Base-by-base conservation (phyloP, 257 asterid genomes). In the Ajuga chamaepitys region DNA sequence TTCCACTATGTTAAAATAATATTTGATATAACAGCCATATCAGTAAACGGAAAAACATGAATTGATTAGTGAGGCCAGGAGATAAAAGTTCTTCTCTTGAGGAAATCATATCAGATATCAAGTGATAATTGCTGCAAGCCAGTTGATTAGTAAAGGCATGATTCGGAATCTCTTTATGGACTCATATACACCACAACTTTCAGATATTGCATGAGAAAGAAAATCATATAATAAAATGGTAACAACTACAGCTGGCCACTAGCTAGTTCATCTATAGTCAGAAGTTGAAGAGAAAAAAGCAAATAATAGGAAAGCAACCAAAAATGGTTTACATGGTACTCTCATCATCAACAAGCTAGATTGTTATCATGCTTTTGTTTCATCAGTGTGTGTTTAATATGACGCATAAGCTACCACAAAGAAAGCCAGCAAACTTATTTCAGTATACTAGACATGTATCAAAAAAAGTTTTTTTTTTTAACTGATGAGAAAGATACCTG, bases 401-500 rank as follows among this genome's bases (percentile, higher is more conserved):
- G 18, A 11, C 30, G 32, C 68, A 26, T 14, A 63, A 14, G 30
- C 37, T 6, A 61, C 26, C 22, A 45, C 16, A 18, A 64, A 9
- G 47, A 64, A 65, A 35, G 32, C 32, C 17, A 55, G 48, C 30
- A 48, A 57, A 47, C 12, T 38, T n/a, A 22, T 56, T 67, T 64
- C 37, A 34, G 41, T 59, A 62, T 44, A 60, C 28, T 24, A 45
- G 41, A 65, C 30, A 59, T 48, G 66, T 40, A 28, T 21, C 30
- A 67, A 25, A 10, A 10, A 17, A 8, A 35, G 7, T 37, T 52
- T 46, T 55, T 64, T 37, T 52, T 46, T 55, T 64, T 37, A 38
- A 38, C 17, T 42, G 51, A 41, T 58, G n/a, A 64, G 63, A 62
- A 44, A 28, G 34, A 66, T 78, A 90, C 99, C 96, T 78, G 85